phyloP scores from a whole-genome alignment of 176 grass and related monocot species.

The Oropetium thomaeum region DNA sequence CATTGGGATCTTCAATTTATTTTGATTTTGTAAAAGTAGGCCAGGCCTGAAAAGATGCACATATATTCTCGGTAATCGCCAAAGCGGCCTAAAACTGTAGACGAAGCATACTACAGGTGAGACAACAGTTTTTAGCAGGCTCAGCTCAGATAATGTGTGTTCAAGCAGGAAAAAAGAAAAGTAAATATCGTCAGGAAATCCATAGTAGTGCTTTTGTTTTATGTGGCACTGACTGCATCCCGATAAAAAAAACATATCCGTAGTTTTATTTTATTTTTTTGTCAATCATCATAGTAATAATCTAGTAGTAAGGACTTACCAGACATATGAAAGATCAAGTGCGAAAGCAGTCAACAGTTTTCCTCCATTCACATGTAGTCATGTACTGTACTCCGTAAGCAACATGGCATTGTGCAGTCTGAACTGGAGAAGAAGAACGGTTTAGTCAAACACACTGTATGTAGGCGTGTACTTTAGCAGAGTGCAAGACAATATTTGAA shows the following conservation, averaged over 20 bases:
- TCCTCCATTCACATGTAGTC: not conserved
- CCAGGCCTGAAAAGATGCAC: constrained; percentile 42
- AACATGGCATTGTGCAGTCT: constrained; percentile 24
- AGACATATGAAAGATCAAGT: not conserved
- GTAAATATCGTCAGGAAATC: constrained; percentile 16
- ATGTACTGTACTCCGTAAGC: constrained; percentile 13
- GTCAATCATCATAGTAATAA: not conserved
- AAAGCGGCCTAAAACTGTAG: constrained; percentile 16
- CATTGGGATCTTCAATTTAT: constrained; percentile 24
- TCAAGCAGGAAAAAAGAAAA: constrained; percentile 6
- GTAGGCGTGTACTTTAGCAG: too few species aligned
- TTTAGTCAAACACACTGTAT: too few species aligned
- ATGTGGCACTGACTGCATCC: constrained; percentile 8
- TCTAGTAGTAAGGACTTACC: constrained; percentile 22
- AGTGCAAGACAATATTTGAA: not conserved
- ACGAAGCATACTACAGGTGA: constrained; percentile 29
- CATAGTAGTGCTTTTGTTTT: constrained; percentile 42
- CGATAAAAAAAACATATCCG: not conserved
- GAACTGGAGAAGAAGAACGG: constrained; percentile 38
- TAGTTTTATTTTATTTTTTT: not conserved
- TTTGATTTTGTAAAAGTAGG: constrained; percentile 11
- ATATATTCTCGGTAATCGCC: not conserved
- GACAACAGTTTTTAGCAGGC: not conserved
- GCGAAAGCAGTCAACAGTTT: constrained; percentile 13
- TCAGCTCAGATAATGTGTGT: not conserved